A percentile compares a stretch with the other conserved stretches of the same genome.
Conservation (phyloP, 192 early-diverging fungal species). For the Chytriomyces sp. region DNA sequence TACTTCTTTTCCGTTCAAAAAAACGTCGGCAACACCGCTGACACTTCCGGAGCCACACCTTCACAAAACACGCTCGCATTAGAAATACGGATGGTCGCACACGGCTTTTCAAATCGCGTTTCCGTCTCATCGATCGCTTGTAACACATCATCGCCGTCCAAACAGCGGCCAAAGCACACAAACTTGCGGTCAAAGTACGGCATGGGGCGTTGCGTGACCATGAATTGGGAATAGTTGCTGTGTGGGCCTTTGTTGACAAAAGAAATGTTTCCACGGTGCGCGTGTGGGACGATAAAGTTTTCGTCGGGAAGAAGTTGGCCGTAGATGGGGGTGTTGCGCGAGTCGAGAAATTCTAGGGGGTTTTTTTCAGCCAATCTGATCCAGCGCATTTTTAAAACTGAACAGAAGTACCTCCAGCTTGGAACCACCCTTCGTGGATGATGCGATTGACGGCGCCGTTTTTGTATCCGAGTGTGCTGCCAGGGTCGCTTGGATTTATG, state of each 20-base stretch:
- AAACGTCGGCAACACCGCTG: not conserved
- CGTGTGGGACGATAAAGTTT: slow-evolving; percentile 58
- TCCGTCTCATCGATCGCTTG: slow-evolving; percentile 35
- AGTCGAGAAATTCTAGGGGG: slow-evolving; percentile 4
- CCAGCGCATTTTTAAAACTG: not conserved
- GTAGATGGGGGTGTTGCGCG: not conserved
- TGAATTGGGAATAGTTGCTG: slow-evolving; percentile 47
- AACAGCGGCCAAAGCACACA: slow-evolving; percentile 52
- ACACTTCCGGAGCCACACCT: not conserved
- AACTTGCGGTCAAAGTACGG: slow-evolving; percentile 57
- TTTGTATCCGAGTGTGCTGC: slow-evolving; percentile 19
- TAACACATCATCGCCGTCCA: slow-evolving; percentile 50
- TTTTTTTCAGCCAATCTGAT: not conserved
- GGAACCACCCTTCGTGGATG: slow-evolving; percentile 54
- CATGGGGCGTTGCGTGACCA: slow-evolving; percentile 51
- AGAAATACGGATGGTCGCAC: slow-evolving; percentile 23
- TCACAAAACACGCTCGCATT: slow-evolving; percentile 25
- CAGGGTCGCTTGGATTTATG: not conserved
- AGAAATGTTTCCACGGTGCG: slow-evolving; percentile 46
- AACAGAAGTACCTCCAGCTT: slow-evolving; percentile 45
- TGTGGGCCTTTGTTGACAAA: slow-evolving; percentile 54
- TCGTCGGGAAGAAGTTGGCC: slow-evolving; percentile 43
- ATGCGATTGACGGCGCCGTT: slow-evolving; percentile 28
- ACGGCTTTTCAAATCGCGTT: slow-evolving; percentile 48
- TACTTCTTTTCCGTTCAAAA: slow-evolving; percentile 4